A percentile compares a stretch with the other conserved stretches of the same genome.
phyloP scores from a whole-genome alignment of 306 rosid species.

The Medicago arabica region DNA sequence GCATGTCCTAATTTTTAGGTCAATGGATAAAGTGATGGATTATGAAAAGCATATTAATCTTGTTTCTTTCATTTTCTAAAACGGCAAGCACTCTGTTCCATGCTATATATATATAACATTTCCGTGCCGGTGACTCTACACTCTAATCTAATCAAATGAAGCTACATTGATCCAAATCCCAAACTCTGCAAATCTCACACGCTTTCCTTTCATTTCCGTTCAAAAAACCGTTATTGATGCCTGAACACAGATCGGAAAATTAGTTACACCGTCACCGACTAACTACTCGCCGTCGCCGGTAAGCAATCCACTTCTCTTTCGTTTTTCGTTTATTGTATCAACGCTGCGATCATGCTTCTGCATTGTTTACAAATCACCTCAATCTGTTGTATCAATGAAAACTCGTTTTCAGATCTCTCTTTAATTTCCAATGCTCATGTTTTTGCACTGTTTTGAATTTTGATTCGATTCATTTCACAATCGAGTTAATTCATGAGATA shows the following conservation, averaged over 20 bases:
- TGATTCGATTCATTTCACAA: too few species aligned
- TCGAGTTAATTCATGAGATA: not conserved
- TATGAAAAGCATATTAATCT: not conserved
- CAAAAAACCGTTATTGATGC: slow-evolving; percentile 20
- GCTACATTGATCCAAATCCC: slow-evolving; percentile 23
- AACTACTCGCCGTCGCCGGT: slow-evolving; percentile 37
- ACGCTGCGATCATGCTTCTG: not conserved
- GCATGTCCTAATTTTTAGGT: not conserved
- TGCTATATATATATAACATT: slow-evolving; percentile 25
- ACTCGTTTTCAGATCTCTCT: slow-evolving; percentile 44
- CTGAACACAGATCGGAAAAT: slow-evolving; percentile 39
- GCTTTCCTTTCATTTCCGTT: not conserved
- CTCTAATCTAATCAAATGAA: not conserved
- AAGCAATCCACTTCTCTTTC: slow-evolving; percentile 39
- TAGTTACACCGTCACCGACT: not conserved
- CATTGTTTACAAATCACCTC: slow-evolving; percentile 21
- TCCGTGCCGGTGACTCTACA: not conserved
- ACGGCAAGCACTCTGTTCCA: not conserved
- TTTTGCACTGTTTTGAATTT: too few species aligned
- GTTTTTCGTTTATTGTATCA: not conserved
- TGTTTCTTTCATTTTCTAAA: not conserved
- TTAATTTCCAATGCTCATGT: too few species aligned
- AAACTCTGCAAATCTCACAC: not conserved
- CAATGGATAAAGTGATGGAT: not conserved
- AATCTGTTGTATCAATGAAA: slow-evolving; percentile 14